Base-by-base conservation (phyloP, 106 monocot genomes). In the Phalaenopsis aphrodite region DNA sequence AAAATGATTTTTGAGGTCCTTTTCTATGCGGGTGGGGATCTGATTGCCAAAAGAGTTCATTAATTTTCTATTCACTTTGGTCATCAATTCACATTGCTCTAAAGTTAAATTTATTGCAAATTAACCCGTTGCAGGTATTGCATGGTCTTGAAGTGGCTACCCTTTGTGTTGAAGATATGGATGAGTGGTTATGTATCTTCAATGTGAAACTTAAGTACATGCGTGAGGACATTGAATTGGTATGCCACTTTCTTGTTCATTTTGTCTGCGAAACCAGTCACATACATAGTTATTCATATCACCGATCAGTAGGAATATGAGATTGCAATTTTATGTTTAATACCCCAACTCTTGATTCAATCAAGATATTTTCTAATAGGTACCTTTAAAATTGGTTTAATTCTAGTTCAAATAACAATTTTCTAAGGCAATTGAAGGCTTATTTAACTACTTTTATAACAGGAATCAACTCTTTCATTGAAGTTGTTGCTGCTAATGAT, bases 221-320 rank as follows among this genome's bases (percentile, higher is more conserved):
- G 99, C 95, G 99, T 81, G 95, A 99, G 86, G 99, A 99, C 75
- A 99, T 99, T 77, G 86, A 93, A 89, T 99, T 95, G 84, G 99
- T 99, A 92, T 46, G 84, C 8, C 69, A 36, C 24, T 68, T 21
- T 30, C 15, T 8, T n/a, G 36, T 78, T 41, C 16, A 41, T 38
- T 37, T 52, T n/a, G 43, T 75, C 45, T 43, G 43, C 45, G 12
- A 75, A 75, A 14, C 43, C 45, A 45, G 74, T 30, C 76, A 49
- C 12, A 11, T 47, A 42, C n/a, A 52, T 74, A 4, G 6, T 49
- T n/a, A n/a, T n/a, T n/a, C 52, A 15, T 10, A 14, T 76, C 48
- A 52, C 30, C 23, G 4, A 74, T 76, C 30, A 48, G 23, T 30
- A 23, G 24, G 17, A 47, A 5, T 48, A 75, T 12, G 8, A 75